Evolutionary conservation across 169 alveolate genomes (phyloP).

Genomic region (Plasmodium vivax): DNA sequence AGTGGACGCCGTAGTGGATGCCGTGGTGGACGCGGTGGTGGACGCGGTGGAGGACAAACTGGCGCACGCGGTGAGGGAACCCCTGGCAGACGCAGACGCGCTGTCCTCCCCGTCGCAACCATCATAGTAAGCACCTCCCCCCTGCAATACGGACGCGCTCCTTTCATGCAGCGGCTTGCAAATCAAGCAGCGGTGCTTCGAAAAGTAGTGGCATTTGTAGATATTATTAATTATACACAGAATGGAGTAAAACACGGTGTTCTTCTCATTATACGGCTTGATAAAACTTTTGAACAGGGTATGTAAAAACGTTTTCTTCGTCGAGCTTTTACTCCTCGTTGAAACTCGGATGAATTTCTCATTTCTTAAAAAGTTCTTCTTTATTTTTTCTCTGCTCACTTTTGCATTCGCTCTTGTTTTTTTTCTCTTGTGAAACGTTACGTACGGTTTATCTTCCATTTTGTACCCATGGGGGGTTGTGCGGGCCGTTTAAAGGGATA

Average conservation of each 20-base stretch:
- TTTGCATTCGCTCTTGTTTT: constrained; percentile 66
- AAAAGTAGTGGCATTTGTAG: constrained; percentile 61
- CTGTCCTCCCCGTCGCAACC: constrained; percentile 9
- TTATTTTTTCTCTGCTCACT: constrained; percentile 61
- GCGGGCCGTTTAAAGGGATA: neutral
- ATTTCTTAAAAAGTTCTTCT: constrained; percentile 45
- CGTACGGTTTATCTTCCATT: constrained; percentile 64
- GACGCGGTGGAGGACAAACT: neutral
- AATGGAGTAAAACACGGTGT: constrained; percentile 59
- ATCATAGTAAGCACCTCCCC: neutral
- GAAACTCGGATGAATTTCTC: constrained; percentile 58
- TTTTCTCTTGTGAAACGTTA: constrained; percentile 56
- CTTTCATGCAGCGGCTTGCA: constrained; percentile 52
- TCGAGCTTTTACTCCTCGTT: constrained; percentile 28
- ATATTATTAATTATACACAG: constrained; percentile 67
- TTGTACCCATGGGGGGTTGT: constrained; percentile 26
- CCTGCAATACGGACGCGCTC: neutral
- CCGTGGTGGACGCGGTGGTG: neutral
- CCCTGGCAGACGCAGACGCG: neutral
- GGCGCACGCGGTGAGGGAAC: neutral
- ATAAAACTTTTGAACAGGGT: constrained; percentile 70
- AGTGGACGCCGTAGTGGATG: neutral
- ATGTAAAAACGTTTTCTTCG: constrained; percentile 55
- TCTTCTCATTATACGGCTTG: constrained; percentile 67
- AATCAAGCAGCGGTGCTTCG: constrained; percentile 65